Evolutionary conservation across 768 basidiomycete genomes (phyloP).

Genomic region (Amanita inopinata): DNA sequence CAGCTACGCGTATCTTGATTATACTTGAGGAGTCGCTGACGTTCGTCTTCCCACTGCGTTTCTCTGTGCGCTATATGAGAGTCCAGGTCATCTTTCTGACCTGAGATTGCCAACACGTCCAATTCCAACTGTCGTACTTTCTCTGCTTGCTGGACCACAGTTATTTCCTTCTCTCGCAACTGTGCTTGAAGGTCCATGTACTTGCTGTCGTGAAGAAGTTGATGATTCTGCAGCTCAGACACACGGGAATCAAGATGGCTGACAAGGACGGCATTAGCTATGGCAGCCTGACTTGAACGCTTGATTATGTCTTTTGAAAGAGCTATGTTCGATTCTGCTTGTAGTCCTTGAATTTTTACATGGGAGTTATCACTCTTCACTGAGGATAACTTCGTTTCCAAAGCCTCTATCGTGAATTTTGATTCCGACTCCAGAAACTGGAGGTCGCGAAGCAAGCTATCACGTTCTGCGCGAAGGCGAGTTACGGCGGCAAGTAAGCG

Average conservation of each 20-base stretch:
- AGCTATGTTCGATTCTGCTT: constrained; percentile 12
- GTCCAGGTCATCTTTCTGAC: constrained; percentile 28
- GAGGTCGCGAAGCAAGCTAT: constrained; percentile 49
- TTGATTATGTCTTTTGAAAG: constrained; percentile 19
- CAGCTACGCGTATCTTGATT: constrained; percentile 26
- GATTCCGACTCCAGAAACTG: constrained; percentile 64
- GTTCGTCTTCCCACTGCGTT: constrained; percentile 20
- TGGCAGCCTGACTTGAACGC: constrained; percentile 23
- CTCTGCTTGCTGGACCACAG: background rate
- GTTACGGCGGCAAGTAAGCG: constrained; percentile 52
- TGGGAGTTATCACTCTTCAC: no score
- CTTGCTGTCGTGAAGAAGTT: background rate
- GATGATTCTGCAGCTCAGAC: constrained; percentile 10
- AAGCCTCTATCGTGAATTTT: constrained; percentile 49
- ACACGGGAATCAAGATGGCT: constrained; percentile 24
- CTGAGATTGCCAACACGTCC: constrained; percentile 28
- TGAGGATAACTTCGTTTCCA: constrained; percentile 43
- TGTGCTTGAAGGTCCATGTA: background rate
- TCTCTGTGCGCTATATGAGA: constrained; percentile 24
- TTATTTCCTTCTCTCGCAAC: constrained; percentile 10
- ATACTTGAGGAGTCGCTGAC: constrained; percentile 23
- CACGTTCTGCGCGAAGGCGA: constrained; percentile 60
- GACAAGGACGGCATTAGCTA: constrained; percentile 30
- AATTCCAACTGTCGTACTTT: constrained; percentile 15
- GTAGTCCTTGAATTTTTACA: no score